Evolutionary conservation across 139 green algal species (phyloP), one percentile per base, ranked within the genome.

Genomic region (Chlorella sp.): DNA sequence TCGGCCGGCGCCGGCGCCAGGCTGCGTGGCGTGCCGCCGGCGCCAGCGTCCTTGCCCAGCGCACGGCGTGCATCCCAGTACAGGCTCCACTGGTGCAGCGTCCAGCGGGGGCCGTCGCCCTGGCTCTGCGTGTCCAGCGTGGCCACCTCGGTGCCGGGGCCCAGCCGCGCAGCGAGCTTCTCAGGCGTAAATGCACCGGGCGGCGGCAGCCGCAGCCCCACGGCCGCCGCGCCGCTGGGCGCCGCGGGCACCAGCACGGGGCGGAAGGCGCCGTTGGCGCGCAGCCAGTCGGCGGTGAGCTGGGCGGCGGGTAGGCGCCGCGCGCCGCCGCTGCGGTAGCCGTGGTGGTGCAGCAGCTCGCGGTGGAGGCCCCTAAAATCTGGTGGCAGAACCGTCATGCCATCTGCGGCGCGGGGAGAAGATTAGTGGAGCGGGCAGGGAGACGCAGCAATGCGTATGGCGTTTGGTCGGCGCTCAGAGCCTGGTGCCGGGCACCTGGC

Each of bases 101-200:
- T 84, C 79, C 79, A 84, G 50, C 27, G 51, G 6, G 79, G 79
- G 21, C 79, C 79, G 11, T 83, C 79, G 11, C 31, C 40, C 61
- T 83, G 79, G 11, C 40, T 70, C 48, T 56, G 46, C n/a, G 69
- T 63, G 65, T 84, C 79, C 25, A 55, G n/a, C 0, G 79, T 84
- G 27, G 45, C 50, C 33, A 83, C 70, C 76, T 81, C 67, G 17
- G 48, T 17, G 17, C 48, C 48, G 21, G 61, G 42, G 12, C 72
- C 72, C 5, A 78, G 14, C 46, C 41, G 51, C 14, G n/a, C 29
- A 3, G 61, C 46, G 33, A 78, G 38, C 4, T 61, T 33, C 19
- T 78, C 72, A 12, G 65, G 51, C 3, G 72, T 78, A 8, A 71
- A 46, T 15, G n/a, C 42, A 15, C 61, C 72, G n/a, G n/a, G n/a